phyloP scores from a whole-genome alignment of 139 green algal species.

The Parachlorella kessleri region DNA sequence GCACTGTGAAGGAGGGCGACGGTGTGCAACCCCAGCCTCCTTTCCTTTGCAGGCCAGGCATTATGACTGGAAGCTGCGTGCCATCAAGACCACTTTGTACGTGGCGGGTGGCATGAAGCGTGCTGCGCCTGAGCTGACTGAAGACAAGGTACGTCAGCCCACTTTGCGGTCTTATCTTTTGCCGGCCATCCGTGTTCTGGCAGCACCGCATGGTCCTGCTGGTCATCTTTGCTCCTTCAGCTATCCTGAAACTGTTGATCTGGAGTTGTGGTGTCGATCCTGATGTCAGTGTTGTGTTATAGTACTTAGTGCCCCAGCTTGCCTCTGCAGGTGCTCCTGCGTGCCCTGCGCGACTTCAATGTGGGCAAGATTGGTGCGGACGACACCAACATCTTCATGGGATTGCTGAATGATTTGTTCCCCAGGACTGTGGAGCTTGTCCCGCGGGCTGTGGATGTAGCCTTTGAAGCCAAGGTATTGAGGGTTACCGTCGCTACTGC shows the following conservation, averaged over 20 bases:
- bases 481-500: too few species aligned
- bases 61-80: slow-evolving; percentile 97
- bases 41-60: slow-evolving; percentile 65
- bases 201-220: too few species aligned
- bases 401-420: slow-evolving; percentile 95
- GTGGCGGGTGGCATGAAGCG: slow-evolving; percentile 95
- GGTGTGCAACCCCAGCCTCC: too few species aligned
- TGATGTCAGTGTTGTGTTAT: too few species aligned
- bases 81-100: slow-evolving; percentile 97
- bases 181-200: too few species aligned
- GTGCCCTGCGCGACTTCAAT: slow-evolving; percentile 95
- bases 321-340: slow-evolving; percentile 79
- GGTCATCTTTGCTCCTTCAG: too few species aligned
- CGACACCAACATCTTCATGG: slow-evolving; percentile 90
- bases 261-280: too few species aligned
- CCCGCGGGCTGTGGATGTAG: slow-evolving; percentile 71
- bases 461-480: slow-evolving; percentile 77
- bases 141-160: slow-evolving; percentile 89
- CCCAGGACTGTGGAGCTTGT: slow-evolving; percentile 84
- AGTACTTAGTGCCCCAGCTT: too few species aligned
- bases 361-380: slow-evolving; percentile 91
- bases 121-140: slow-evolving; percentile 76
- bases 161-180: too few species aligned
- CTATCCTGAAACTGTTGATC: too few species aligned
- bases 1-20: too few species aligned